These are phyloP conservation scores for Wickerhamiella parazyma DNA, from an alignment of 805 yeast genomes.

Conservation along the genomic window DNA sequence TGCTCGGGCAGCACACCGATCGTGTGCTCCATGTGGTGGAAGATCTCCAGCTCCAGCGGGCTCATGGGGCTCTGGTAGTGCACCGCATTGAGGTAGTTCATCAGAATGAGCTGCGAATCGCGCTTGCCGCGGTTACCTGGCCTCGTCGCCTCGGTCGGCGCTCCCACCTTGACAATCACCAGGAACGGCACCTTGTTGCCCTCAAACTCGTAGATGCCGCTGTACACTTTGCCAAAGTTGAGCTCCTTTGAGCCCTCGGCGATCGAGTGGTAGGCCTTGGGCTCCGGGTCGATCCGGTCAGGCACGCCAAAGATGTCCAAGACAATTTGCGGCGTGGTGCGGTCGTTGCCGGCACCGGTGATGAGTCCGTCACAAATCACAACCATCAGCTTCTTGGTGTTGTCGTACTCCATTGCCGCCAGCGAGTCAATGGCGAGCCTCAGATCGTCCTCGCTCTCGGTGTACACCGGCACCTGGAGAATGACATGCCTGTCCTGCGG, in stretches of 20 bases:
- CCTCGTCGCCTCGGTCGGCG: conserved; percentile 35
- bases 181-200: conserved; percentile 42
- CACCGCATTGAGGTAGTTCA: conserved; percentile 46
- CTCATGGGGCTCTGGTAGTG: conserved; percentile 49
- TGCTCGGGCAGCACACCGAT: conserved; percentile 50
- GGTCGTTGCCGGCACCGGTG: conserved; percentile 46
- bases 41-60: conserved; percentile 40
- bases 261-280: conserved; percentile 38
- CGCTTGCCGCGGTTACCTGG: conserved; percentile 58
- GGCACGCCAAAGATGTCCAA: conserved; percentile 34
- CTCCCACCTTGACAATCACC: conserved; percentile 43
- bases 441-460: conserved; percentile 43
- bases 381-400: conserved; percentile 41
- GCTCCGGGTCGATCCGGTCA: conserved; percentile 37
- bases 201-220: conserved; percentile 46
- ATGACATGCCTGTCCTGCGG: conserved; percentile 30
- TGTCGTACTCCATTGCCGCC: conserved; percentile 42
- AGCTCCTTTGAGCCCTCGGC: conserved; percentile 48
- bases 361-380: conserved; percentile 48
- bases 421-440: conserved; percentile 46
- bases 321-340: conserved; percentile 42
- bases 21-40: conserved; percentile 40
- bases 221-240: conserved; percentile 47
- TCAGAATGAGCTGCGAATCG: conserved; percentile 45
- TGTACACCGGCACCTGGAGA: conserved; percentile 36